phyloP scores from a whole-genome alignment of 768 basidiomycete genomes.

The Boletus sp. region DNA sequence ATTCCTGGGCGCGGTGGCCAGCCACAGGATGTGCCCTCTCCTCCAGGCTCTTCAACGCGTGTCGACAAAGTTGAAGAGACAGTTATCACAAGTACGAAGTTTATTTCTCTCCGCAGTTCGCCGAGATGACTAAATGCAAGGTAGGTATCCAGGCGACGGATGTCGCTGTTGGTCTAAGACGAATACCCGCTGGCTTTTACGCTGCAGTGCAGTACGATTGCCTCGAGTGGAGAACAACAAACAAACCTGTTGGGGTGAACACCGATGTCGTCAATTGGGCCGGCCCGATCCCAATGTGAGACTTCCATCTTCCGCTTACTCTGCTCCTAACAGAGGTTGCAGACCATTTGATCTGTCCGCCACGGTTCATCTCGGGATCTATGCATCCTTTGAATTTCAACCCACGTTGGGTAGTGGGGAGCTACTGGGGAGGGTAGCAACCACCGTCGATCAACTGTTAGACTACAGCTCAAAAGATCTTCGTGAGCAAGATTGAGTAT shows the following conservation, averaged over 20 bases:
- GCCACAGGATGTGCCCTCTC: background rate
- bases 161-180: background rate
- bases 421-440: background rate
- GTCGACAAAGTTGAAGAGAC: background rate
- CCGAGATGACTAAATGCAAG: background rate
- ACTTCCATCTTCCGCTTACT: background rate
- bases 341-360: background rate
- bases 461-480: background rate
- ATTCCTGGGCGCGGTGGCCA: background rate
- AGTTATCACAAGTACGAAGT: background rate
- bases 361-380: background rate
- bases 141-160: background rate
- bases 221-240: background rate
- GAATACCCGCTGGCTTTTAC: background rate
- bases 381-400: background rate
- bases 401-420: background rate
- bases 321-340: background rate
- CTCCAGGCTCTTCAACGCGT: background rate
- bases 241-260: background rate
- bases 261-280: background rate
- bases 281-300: slow-evolving; percentile 2
- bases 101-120: background rate
- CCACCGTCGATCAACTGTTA: background rate
- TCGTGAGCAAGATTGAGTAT: background rate
- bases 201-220: background rate